These are phyloP conservation scores for Piloderma croceum DNA, from an alignment of 768 basidiomycete genomes.

Conservation along the genomic window DNA sequence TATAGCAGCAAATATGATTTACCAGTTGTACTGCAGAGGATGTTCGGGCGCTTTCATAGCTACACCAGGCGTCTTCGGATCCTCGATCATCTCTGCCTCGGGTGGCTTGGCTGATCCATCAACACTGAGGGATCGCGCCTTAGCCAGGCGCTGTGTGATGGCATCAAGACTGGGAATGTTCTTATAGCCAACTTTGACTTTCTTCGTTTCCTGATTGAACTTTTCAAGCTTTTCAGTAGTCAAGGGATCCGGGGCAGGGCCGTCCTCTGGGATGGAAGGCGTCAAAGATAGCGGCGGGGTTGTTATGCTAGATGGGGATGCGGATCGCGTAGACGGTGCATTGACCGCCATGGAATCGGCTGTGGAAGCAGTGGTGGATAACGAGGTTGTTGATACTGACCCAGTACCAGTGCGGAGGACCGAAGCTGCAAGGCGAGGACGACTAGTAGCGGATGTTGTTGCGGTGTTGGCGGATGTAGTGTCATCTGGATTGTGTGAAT, in stretches of 20 bases:
- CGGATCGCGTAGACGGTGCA: conserved; percentile 58
- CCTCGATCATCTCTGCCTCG: conserved; percentile 72
- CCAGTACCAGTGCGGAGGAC: conserved; percentile 56
- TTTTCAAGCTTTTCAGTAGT: conserved; percentile 64
- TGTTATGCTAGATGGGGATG: conserved; percentile 53
- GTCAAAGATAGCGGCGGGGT: conserved; percentile 44
- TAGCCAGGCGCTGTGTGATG: conserved; percentile 74
- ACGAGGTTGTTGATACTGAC: conserved; percentile 44
- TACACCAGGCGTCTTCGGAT: conserved; percentile 76
- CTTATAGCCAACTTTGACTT: conserved; percentile 66
- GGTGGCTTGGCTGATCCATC: conserved; percentile 65
- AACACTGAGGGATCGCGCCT: conserved; percentile 54
- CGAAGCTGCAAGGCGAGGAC: conserved; percentile 72
- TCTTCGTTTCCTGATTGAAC: conserved; percentile 53
- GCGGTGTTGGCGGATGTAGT: conserved; percentile 20
- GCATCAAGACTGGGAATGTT: conserved; percentile 83
- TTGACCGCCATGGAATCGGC: conserved; percentile 66
- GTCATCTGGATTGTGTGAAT: conserved; percentile 18
- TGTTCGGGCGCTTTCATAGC: conserved; percentile 69
- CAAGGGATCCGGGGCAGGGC: conserved; percentile 41
- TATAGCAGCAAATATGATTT: conserved; percentile 18
- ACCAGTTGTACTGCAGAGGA: conserved; percentile 83
- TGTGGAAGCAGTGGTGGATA: conserved; percentile 42
- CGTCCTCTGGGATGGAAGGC: conserved; percentile 32
- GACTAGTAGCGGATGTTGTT: conserved; percentile 31